These are phyloP conservation scores for Glycine soja DNA, from an alignment of 306 rosid species.

Conservation along the genomic window DNA sequence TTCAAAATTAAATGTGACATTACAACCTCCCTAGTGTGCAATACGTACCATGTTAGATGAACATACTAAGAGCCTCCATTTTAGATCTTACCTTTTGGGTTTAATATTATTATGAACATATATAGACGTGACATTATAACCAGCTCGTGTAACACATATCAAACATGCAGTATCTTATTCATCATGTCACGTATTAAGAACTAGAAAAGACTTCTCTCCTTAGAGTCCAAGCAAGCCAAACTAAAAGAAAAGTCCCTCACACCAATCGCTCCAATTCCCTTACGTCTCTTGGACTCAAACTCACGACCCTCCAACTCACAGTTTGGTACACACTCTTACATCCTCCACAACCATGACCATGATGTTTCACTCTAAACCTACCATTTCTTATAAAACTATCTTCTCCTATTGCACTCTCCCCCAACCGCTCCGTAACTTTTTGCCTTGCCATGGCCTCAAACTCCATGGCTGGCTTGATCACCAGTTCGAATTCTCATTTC, in stretches of 20 bases:
- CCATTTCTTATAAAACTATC: slow-evolving; percentile 61
- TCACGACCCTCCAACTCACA: slow-evolving; percentile 90
- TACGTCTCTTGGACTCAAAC: slow-evolving; percentile 83
- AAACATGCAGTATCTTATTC: slow-evolving; percentile 26
- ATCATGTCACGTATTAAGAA: slow-evolving; percentile 24
- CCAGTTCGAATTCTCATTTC: slow-evolving; percentile 62
- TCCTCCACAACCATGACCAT: slow-evolving; percentile 42
- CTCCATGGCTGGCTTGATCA: slow-evolving; percentile 85
- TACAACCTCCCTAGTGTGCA: slow-evolving; percentile 32
- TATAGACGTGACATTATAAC: slow-evolving; percentile 46
- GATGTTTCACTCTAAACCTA: slow-evolving; percentile 52
- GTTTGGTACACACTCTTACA: slow-evolving; percentile 68
- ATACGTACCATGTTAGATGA: background rate
- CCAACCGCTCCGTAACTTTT: slow-evolving; percentile 30
- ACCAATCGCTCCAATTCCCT: slow-evolving; percentile 44
- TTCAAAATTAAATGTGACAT: slow-evolving; percentile 39
- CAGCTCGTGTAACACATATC: slow-evolving; percentile 5
- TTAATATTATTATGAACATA: slow-evolving; percentile 28
- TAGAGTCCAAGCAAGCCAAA: slow-evolving; percentile 58
- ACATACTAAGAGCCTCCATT: slow-evolving; percentile 39
- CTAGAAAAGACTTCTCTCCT: slow-evolving; percentile 49
- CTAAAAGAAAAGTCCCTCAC: slow-evolving; percentile 53
- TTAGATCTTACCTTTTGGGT: slow-evolving; percentile 32
- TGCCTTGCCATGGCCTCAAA: slow-evolving; percentile 65
- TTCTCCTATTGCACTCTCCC: slow-evolving; percentile 38